These are phyloP conservation scores for Lipomyces sp. DNA, from an alignment of 805 yeast genomes.

Conservation along the genomic window DNA sequence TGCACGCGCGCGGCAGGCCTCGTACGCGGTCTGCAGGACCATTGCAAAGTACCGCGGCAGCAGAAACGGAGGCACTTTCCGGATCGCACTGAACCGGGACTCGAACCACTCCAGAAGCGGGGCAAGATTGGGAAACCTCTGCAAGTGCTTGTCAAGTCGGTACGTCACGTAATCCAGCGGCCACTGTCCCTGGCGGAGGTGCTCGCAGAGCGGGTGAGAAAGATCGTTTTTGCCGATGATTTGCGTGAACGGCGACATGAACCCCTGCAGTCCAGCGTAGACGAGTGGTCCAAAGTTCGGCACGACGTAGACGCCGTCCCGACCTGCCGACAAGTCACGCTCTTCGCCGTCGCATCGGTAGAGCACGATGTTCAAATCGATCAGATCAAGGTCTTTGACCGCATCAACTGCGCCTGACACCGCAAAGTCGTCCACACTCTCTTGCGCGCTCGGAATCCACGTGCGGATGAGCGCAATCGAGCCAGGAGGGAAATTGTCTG, in stretches of 20 bases:
- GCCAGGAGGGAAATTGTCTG: conserved; percentile 76
- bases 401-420: conserved; percentile 70
- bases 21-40: conserved; percentile 77
- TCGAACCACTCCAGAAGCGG: conserved; percentile 69
- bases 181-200: conserved; percentile 83
- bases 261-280: conserved; percentile 92
- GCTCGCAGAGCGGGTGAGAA: conserved; percentile 79
- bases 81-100: conserved; percentile 59
- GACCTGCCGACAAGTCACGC: conserved; percentile 69
- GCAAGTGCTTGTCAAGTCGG: conserved; percentile 56
- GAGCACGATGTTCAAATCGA: conserved; percentile 70
- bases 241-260: conserved; percentile 65
- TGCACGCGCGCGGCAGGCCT: conserved; percentile 70
- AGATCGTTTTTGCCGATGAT: conserved; percentile 69
- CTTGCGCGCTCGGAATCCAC: conserved; percentile 60
- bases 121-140: conserved; percentile 47
- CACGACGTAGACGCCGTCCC: conserved; percentile 66
- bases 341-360: conserved; percentile 86
- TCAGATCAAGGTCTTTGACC: conserved; percentile 54
- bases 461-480: conserved; percentile 83
- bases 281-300: conserved; percentile 72
- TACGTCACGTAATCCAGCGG: conserved; percentile 72
- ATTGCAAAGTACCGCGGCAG: conserved; percentile 85
- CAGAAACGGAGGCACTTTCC: conserved; percentile 69
- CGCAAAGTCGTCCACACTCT: conserved; percentile 60